These are phyloP conservation scores for Monosporozyma servazzii DNA, from an alignment of 805 yeast genomes.

Conservation along the genomic window DNA sequence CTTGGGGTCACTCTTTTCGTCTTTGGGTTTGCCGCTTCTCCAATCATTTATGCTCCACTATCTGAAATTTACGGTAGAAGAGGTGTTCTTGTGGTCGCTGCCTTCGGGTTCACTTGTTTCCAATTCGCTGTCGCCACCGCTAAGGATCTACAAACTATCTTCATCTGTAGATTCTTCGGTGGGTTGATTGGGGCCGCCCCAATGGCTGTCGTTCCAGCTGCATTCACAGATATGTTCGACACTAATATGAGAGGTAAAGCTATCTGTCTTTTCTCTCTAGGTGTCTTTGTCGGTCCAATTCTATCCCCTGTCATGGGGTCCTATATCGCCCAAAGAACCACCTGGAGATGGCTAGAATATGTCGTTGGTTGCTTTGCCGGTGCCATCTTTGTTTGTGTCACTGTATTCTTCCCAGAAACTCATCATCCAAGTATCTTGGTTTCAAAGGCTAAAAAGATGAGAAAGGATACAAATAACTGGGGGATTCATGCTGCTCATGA, in stretches of 20 bases:
- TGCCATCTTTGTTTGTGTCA: conserved; percentile 29
- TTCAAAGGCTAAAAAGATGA: conserved; percentile 46
- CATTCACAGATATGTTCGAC: conserved; percentile 73
- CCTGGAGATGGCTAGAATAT: conserved; percentile 43
- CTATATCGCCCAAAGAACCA: conserved; percentile 32
- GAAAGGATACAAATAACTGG: conserved; percentile 71
- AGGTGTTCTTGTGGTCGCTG: conserved; percentile 46
- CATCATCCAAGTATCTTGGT: conserved; percentile 36
- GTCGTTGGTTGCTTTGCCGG: conserved; percentile 46
- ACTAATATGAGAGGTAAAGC: conserved; percentile 66
- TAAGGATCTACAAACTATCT: conserved; percentile 64
- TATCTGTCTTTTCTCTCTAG: conserved; percentile 57
- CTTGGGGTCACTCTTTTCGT: conserved; percentile 75
- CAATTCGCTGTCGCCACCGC: conserved; percentile 72
- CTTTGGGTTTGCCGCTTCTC: conserved; percentile 91
- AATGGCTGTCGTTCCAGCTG: conserved; percentile 77
- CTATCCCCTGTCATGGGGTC: conserved; percentile 72
- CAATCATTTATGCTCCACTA: conserved; percentile 81
- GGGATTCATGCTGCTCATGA: conserved; percentile 74
- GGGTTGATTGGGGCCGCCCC: conserved; percentile 83
- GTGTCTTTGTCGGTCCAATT: conserved; percentile 73
- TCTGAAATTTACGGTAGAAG: conserved; percentile 74
- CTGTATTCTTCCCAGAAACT: conserved; percentile 41
- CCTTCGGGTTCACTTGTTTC: conserved; percentile 49
- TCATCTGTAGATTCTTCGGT: conserved; percentile 70